Evolutionary conservation across 2,329 filamentous ascomycete species (phyloP).

Genomic region (Aspergillus brasiliensis): DNA sequence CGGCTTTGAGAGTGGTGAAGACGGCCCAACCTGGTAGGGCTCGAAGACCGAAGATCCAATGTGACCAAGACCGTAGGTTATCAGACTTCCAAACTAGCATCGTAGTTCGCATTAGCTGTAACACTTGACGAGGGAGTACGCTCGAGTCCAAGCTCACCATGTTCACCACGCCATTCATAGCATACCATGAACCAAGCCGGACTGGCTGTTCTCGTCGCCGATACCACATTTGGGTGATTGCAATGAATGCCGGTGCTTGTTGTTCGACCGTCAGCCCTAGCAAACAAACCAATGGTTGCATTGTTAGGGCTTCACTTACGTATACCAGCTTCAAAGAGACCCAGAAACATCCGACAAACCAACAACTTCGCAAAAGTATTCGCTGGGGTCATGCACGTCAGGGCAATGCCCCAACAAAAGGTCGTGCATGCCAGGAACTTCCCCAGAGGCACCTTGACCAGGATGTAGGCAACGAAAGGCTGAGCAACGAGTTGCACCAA

Average conservation of each 20-base stretch:
- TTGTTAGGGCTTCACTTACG: slow-evolving; percentile 23
- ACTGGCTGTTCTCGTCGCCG: slow-evolving; percentile 55
- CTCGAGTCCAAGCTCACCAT: slow-evolving; percentile 40
- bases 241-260: slow-evolving; percentile 53
- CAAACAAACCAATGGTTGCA: not conserved
- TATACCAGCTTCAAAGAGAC: slow-evolving; percentile 56
- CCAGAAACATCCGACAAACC: slow-evolving; percentile 58
- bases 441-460: slow-evolving; percentile 63
- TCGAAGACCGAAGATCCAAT: slow-evolving; percentile 48
- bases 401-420: slow-evolving; percentile 55
- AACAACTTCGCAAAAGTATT: slow-evolving; percentile 54
- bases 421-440: slow-evolving; percentile 60
- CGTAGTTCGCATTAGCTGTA: not conserved
- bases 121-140: not conserved
- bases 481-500: slow-evolving; percentile 58
- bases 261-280: not conserved
- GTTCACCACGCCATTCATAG: slow-evolving; percentile 58
- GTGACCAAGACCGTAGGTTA: slow-evolving; percentile 56
- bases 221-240: slow-evolving; percentile 60
- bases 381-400: slow-evolving; percentile 57
- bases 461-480: slow-evolving; percentile 54
- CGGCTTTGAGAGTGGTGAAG: not conserved
- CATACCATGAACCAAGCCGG: slow-evolving; percentile 55
- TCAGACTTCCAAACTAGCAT: slow-evolving; percentile 51
- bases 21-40: slow-evolving; percentile 52